Evolutionary conservation across 192 early-diverging fungal species (phyloP).

Genomic region (Linnemannia schmuckeri): DNA sequence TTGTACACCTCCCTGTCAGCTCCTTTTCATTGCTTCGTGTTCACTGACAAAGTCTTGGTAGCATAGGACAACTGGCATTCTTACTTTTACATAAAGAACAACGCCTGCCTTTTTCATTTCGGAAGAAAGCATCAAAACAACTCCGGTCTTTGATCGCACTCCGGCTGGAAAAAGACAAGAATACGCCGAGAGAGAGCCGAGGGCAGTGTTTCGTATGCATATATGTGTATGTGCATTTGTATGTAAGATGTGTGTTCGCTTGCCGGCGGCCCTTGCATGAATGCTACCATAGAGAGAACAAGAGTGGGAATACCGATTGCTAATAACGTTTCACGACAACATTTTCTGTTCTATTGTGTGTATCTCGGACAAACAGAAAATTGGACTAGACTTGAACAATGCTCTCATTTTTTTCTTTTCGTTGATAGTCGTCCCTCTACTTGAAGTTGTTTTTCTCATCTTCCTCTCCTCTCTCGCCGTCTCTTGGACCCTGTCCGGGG

Average conservation of each 20-base stretch:
- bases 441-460: background rate
- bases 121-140: background rate
- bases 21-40: background rate
- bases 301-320: slow-evolving; percentile 2
- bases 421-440: background rate
- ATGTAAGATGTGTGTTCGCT: background rate
- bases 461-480: background rate
- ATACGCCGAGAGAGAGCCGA: background rate
- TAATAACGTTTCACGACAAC: slow-evolving; percentile 1
- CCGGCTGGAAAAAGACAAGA: background rate
- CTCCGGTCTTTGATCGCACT: background rate
- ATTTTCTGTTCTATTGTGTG: background rate
- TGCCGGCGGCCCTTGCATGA: background rate
- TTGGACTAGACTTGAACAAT: background rate
- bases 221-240: background rate
- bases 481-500: background rate
- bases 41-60: background rate
- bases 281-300: background rate
- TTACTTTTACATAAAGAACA: background rate
- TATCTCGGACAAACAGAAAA: slow-evolving; percentile 1
- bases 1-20: background rate
- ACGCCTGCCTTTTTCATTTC: background rate
- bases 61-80: background rate
- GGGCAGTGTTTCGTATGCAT: background rate
- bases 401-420: background rate